Evolutionary conservation across 257 asterid genomes (phyloP), one percentile per base, ranked within the genome.

Genomic region (Echium plantagineum): DNA sequence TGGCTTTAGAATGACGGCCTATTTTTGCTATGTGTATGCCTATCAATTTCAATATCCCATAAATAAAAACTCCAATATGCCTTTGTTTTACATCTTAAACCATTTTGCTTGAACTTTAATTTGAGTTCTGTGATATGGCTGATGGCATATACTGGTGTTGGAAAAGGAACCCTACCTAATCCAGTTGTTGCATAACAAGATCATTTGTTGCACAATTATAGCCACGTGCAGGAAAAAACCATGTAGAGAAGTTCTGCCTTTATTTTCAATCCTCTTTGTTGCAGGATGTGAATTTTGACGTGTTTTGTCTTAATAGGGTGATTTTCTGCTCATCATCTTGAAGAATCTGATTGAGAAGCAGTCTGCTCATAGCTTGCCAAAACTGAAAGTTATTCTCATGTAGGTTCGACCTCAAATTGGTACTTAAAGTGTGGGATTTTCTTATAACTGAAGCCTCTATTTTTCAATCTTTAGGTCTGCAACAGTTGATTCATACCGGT

Each of bases 371-470:
- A 65, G 85, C 65, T 75, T 74, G 30, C 60, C 90, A 19, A 82
- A 77, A 69, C 75, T 91, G 81, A 91, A 91, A 83, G 87, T 91
- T 72, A 77, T 91, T 80, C 96, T 91, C 62, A 91, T 91, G 98
- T 91, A 88, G 76, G 89, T 62, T 65, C 67, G 53, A 21, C 57
- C 65, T 71, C 57, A 19, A 62, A 55, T 71, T 21, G 62, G 58
- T 54, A 61, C 63, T 9, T n/a, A 12, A 51, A 69, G 58, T 47
- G 57, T 48, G 20, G 19, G 4, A 22, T 71, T 30, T 58, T 63
- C 61, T 46, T 32, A 21, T 59, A 26, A 64, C 60, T 60, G 63
- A 54, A 65, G 55, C 28, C 58, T 66, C 69, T 30, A 57, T 72
- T 55, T 61, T 66, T 35, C 59, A 68, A 63, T 62, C 56, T 68